phyloP scores from a whole-genome alignment of 495 filamentous ascomycete species.

The Friedmanniomyces endolithicus region DNA sequence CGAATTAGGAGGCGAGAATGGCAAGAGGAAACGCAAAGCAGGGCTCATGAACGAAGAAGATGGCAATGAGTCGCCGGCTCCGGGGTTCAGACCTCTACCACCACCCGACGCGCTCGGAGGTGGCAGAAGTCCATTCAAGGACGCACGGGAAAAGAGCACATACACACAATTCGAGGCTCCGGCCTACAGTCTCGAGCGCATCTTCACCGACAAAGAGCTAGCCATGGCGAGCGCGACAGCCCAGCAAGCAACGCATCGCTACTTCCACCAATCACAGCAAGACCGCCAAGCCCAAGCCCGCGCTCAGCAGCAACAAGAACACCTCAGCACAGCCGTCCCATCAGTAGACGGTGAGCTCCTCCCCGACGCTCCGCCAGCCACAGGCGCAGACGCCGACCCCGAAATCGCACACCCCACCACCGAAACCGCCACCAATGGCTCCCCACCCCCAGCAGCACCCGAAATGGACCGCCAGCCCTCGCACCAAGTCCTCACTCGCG shows the following conservation, averaged over 20 bases:
- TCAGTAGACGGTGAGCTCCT: slow-evolving; percentile 11
- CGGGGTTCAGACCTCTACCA: slow-evolving; percentile 23
- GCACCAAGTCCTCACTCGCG: slow-evolving; percentile 23
- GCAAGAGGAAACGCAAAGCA: slow-evolving; percentile 58
- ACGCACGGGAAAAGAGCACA: slow-evolving; percentile 39
- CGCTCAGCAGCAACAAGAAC: slow-evolving; percentile 3
- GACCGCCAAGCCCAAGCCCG: background rate
- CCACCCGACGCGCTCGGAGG: slow-evolving; percentile 23
- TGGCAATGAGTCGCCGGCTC: slow-evolving; percentile 40
- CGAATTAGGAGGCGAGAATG: slow-evolving; percentile 49
- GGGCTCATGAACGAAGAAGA: slow-evolving; percentile 55
- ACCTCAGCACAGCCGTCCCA: slow-evolving; percentile 2
- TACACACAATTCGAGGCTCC: slow-evolving; percentile 38
- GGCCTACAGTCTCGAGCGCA: slow-evolving; percentile 66
- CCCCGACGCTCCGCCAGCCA: background rate
- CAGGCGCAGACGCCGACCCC: slow-evolving; percentile 4
- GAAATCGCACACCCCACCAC: slow-evolving; percentile 14
- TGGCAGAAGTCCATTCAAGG: slow-evolving; percentile 43
- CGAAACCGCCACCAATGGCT: slow-evolving; percentile 10
- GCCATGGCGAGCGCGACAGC: slow-evolving; percentile 41
- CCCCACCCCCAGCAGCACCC: slow-evolving; percentile 16
- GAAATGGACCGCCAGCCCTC: slow-evolving; percentile 28
- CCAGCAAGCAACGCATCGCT: slow-evolving; percentile 27
- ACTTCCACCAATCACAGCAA: slow-evolving; percentile 29
- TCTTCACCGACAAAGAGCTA: slow-evolving; percentile 92